Evolutionary conservation across 2,329 filamentous ascomycete species (phyloP), one percentile per base, ranked within the genome.

Genomic region (Rachicladosporium sp.): DNA sequence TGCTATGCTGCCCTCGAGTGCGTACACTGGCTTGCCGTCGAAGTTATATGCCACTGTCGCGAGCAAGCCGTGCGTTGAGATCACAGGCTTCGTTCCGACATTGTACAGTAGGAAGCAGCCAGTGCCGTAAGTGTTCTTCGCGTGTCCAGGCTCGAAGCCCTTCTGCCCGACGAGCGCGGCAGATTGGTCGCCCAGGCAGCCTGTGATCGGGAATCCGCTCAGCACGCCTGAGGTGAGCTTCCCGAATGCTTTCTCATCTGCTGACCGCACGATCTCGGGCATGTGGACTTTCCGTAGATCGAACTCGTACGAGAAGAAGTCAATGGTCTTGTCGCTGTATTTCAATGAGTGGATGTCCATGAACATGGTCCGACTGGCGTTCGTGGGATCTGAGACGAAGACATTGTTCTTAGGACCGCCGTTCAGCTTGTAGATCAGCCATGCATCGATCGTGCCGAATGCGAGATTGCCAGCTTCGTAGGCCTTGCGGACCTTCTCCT

Each of bases 311-410:
- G 53, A 54, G 62, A 93, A 93, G 65, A 93, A 93, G 15, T 76
- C 65, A 19, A 93, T 66, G 19, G 93, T 71, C 31, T 70, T 70
- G 41, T 86, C 76, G 57, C 89, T 84, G 61, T 93, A 94, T 52
- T 87, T 61, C 43, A 86, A 70, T 7, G 79, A 88, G 51, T 78
- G 72, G 38, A 94, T 70, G 63, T 93, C 86, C 80, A 93, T 88
- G 62, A 94, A 91, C 86, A 93, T 93, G 44, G 87, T 94, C 54
- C 87, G 71, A 38, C 82, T 89, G 12, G 87, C 87, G 58, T 94
- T 94, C 44, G 83, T 86, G 35, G 80, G 77, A 59, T 94, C 87
- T 0, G 87, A 91, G 42, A 93, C 84, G 55, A 84, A 79, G 33
- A 87, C 62, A 41, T 79, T 73, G 37, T 71, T 75, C 43, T 75